A percentile compares a stretch with the other conserved stretches of the same genome.
Evolutionary conservation across 371 early-diverging fungal species (phyloP).

Genomic region (Smittium mucronatum): DNA sequence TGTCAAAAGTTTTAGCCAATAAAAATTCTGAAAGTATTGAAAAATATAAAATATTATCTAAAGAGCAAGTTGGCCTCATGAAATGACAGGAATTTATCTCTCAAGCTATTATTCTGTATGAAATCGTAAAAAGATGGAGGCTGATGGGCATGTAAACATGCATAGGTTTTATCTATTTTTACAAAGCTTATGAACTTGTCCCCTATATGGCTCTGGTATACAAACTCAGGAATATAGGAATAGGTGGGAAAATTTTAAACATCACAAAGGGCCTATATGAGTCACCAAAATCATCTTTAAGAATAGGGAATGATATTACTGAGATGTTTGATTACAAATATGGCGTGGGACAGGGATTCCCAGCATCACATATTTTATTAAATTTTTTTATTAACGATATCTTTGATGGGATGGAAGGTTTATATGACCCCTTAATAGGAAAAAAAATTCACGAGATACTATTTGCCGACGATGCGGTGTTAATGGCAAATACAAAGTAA

Average conservation of each 20-base stretch:
- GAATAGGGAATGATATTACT: background rate
- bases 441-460: background rate
- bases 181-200: background rate
- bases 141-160: background rate
- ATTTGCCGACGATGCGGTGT: conserved; percentile 1
- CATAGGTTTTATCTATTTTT: background rate
- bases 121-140: conserved; percentile 1
- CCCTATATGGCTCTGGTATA: background rate
- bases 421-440: background rate
- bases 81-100: background rate
- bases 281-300: background rate
- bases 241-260: background rate
- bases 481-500: background rate
- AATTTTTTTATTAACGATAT: background rate
- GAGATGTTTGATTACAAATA: background rate
- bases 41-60: background rate
- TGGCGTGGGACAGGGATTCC: background rate
- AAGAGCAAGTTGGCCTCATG: background rate
- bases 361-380: background rate
- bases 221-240: background rate
- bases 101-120: background rate
- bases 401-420: background rate
- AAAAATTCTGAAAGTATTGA: background rate
- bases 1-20: background rate
- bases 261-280: background rate